Conservation (phyloP, 1,284 basidiomycete genomes). For the Meripilus lineatus region DNA sequence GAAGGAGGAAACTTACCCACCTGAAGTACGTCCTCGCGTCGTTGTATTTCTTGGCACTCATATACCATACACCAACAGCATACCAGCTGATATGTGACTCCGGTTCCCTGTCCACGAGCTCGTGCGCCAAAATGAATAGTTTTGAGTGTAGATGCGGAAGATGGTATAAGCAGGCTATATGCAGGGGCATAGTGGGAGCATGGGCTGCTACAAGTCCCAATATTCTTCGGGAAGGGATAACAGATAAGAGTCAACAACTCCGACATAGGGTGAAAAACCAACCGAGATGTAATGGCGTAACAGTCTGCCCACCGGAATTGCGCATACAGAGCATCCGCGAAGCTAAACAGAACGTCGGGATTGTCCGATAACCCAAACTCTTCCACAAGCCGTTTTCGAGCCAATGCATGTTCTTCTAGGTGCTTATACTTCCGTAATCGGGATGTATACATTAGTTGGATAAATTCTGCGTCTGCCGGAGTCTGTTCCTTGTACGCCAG, state of each 20-base stretch:
- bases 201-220: conserved; percentile 79
- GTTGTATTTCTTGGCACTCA: conserved; percentile 79
- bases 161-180: conserved; percentile 97
- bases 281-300: conserved; percentile 84
- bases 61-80: conserved; percentile 97
- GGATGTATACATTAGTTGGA: conserved; percentile 88
- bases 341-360: conserved; percentile 87
- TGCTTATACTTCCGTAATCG: conserved; percentile 89
- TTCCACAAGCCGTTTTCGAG: conserved; percentile 68
- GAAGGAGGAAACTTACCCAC: conserved; percentile 34
- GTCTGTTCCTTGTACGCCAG: conserved; percentile 82
- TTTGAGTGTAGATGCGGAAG: conserved; percentile 86
- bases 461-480: conserved; percentile 84
- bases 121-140: conserved; percentile 93
- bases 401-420: conserved; percentile 73
- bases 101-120: conserved; percentile 91
- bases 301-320: conserved; percentile 94
- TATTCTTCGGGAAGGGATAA: conserved; percentile 53
- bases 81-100: conserved; percentile 96
- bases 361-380: conserved; percentile 84
- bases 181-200: conserved; percentile 83
- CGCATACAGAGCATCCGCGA: conserved; percentile 88
- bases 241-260: too few relatives aligned
- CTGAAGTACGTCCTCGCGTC: conserved; percentile 92
- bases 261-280: neutral